Evolutionary conservation across 192 early-diverging fungal genomes (phyloP).

Genomic region (Rhizoclosmatium globosum): DNA sequence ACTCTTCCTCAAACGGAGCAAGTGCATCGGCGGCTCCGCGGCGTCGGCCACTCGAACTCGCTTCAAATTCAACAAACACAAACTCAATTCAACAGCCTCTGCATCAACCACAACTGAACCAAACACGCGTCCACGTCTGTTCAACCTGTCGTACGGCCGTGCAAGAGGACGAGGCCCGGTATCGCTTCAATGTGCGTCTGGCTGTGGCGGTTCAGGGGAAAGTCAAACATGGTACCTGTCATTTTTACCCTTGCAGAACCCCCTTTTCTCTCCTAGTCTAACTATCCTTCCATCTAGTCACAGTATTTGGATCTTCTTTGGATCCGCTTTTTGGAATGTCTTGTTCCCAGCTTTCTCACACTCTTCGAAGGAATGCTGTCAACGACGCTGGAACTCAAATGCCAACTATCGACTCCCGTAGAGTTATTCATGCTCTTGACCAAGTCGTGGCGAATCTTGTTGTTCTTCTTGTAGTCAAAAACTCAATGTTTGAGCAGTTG

Average conservation of each 20-base stretch:
- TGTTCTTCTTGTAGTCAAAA: neutral
- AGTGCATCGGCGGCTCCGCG: neutral
- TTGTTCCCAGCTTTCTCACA: neutral
- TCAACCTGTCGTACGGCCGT: neutral
- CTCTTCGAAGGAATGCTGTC: neutral
- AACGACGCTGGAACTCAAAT: neutral
- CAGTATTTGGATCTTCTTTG: constrained; percentile 16
- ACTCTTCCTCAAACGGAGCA: neutral
- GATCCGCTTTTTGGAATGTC: constrained; percentile 18
- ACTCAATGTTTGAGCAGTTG: neutral
- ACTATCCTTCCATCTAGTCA: neutral
- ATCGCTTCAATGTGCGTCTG: constrained; percentile 1
- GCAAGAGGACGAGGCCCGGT: neutral
- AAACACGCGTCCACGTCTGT: neutral
- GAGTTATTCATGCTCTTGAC: neutral
- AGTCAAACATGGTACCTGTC: neutral
- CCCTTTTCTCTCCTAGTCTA: neutral
- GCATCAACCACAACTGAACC: neutral
- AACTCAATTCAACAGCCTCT: neutral
- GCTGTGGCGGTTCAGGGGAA: neutral
- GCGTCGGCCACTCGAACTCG: neutral
- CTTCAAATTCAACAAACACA: neutral
- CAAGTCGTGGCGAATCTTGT: neutral
- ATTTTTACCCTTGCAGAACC: neutral
- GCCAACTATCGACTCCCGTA: constrained; percentile 3